These are phyloP conservation scores for Linnemannia elongata DNA, from an alignment of 192 early-diverging fungal species.

Conservation along the genomic window DNA sequence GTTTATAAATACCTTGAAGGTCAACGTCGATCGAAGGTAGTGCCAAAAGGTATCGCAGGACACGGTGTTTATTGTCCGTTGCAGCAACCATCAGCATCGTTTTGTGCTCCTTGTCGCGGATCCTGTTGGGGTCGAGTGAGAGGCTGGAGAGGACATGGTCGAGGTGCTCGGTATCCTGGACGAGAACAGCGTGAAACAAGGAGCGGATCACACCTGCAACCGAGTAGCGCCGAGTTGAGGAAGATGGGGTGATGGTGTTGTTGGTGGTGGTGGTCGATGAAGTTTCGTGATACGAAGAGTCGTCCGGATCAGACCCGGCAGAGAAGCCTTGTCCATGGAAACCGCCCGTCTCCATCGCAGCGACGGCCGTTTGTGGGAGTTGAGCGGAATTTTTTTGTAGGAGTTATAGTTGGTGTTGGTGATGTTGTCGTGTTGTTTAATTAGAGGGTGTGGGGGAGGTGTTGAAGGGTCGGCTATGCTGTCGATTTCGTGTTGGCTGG, in stretches of 20 bases:
- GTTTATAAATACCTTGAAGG: conserved; percentile 41
- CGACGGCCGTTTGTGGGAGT: conserved; percentile 21
- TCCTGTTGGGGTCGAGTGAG: conserved; percentile 42
- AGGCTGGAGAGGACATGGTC: conserved; percentile 51
- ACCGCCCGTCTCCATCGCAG: conserved; percentile 29
- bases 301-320: conserved; percentile 24
- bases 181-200: conserved; percentile 56
- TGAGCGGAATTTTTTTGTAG: not conserved
- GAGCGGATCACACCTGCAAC: conserved; percentile 50
- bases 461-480: not conserved
- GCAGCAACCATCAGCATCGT: conserved; percentile 62
- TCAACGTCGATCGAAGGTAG: conserved; percentile 36
- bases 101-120: conserved; percentile 55
- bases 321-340: conserved; percentile 19
- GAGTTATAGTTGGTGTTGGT: not conserved
- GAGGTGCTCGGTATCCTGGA: conserved; percentile 55
- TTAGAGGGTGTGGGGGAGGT: not conserved
- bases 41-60: conserved; percentile 38
- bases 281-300: conserved; percentile 32
- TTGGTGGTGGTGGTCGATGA: conserved; percentile 37
- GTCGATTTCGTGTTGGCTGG: conserved; percentile 10
- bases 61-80: conserved; percentile 53
- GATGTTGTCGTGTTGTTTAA: not conserved
- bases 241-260: conserved; percentile 17
- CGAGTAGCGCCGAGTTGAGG: conserved; percentile 28